Base-by-base conservation (phyloP, 2,329 filamentous ascomycete species). In the Neonectria neomacrospora region DNA sequence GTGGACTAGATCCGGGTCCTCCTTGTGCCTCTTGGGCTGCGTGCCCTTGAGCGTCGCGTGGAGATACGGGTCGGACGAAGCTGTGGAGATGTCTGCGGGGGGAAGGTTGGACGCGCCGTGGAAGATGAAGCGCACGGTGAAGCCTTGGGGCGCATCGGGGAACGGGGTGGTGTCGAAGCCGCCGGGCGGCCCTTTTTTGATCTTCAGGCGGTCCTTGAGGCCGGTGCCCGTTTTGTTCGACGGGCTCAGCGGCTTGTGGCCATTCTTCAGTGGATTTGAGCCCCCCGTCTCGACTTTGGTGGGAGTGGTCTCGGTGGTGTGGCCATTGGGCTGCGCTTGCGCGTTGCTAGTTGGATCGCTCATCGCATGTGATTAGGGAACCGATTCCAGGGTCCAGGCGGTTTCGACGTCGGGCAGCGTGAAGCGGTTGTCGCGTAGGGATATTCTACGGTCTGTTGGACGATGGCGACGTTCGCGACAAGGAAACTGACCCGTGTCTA, bases 41-140 rank as follows among this genome's bases (percentile, higher is more conserved):
- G 84, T 81, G 2, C 91, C 90, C 34, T 84, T 89, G 61, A 97
- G 81, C n/a, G 92, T 91, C 34, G 93, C 92, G 14, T 87, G 80
- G 41, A 97, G 82, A 75, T 90, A 98, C 0, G 95, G 94, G 76
- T 98, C 95, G 3, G 93, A 93, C 3, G 93, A 91, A 34, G 91
- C 84, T 11, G 89, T 88, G 72, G 88, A 86, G 70, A 97, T 82
- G 78, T 98, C 95, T 59, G 91, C 92, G 48, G 92, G 87, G 2
- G 95, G 93, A 3, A 98, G 86, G 75, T 97, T 94, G 65, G 83
- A 82, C 1, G 94, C 95, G 62, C 88, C 85, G 77, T 95, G 91
- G 75, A 98, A 93, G 54, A 89, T 94, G 80, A 98, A 90, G 75
- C 90, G 91, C 67, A 97, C 76, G 0, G 93, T 97, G 79, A 91